Evolutionary conservation across 805 yeast genomes (phyloP).

Genomic region (Candida nonsorbophila): DNA sequence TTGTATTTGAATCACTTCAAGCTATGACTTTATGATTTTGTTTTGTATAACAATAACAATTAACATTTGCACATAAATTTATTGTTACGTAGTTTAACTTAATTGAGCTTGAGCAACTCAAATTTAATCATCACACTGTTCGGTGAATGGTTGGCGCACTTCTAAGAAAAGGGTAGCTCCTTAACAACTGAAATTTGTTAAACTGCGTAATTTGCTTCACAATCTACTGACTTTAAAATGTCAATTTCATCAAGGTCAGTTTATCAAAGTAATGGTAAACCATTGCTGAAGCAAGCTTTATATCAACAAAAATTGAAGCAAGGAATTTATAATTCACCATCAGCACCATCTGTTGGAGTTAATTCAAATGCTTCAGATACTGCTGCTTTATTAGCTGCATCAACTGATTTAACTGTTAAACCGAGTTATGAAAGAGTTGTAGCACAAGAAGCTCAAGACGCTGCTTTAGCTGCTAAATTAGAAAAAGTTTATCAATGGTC

Average conservation of each 20-base stretch:
- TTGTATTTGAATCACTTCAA: too few relatives aligned
- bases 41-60: too few relatives aligned
- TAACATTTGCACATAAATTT: too few relatives aligned
- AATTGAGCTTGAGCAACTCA: too few relatives aligned
- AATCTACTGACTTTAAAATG: not conserved
- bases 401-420: conserved; percentile 56
- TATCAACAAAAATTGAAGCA: conserved; percentile 70
- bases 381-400: conserved; percentile 72
- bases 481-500: conserved; percentile 46
- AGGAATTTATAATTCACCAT: conserved; percentile 54
- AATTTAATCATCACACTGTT: too few relatives aligned
- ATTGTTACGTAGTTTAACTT: too few relatives aligned
- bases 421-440: conserved; percentile 58
- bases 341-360: conserved; percentile 53
- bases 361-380: conserved; percentile 64
- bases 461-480: conserved; percentile 45
- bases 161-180: not conserved
- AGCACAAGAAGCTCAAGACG: conserved; percentile 59
- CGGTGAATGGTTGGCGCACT: not conserved
- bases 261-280: conserved; percentile 67
- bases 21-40: too few relatives aligned
- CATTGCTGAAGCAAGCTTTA: conserved; percentile 67
- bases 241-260: conserved; percentile 21
- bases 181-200: too few relatives aligned
- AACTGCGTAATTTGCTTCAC: too few relatives aligned